Evolutionary conservation across 73 alveolate genomes (phyloP), one percentile per base, ranked within the genome.

Genomic region (Symbiodinium pilosum): DNA sequence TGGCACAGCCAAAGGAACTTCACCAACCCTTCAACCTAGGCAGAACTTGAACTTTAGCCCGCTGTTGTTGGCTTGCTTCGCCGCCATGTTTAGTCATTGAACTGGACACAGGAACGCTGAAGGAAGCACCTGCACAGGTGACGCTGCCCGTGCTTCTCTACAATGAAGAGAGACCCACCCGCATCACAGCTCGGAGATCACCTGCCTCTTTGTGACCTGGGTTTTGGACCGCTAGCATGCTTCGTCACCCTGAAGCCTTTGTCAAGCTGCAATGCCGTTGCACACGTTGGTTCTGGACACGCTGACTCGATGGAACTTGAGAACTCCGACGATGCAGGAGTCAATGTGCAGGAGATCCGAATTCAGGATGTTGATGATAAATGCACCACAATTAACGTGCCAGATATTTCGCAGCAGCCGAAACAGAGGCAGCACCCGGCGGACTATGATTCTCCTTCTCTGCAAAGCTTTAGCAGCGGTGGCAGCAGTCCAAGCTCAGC

Each of bases 401-500:
- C 36, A 36, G 77, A 64, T 64, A 36, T 36, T 64, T 64, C 77
- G 77, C 32, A 64, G 38, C 7, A 18, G 11, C 4, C 77, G 38
- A 64, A 64, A 28, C 77, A 64, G 38, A 6, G 28, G 77, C 59
- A 14, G 14, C 77, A 64, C 40, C 77, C 7, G 9, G 38, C 71
- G 38, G 40, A 36, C 16, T 43, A 52, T 39, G 94, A 87, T 14
- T 47, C 59, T 21, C 69, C 94, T 38, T 87, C 94, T 28, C 34
- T 87, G 94, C 94, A 87, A 87, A 87, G 94, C 43, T 87, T 87
- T 85, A 87, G 94, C 42, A 87, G 94, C 40, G 94, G 94, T 5
- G 94, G 94, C 12, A 87, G 94, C 42, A 56, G 85, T 43, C 94
- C 94, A 54, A 87, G 85, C n/a, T 56, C 85, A 51, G 44, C 64